These are phyloP conservation scores for Stephania yunnanensis DNA, from an alignment of 164 flowering plant species.

Conservation along the genomic window DNA sequence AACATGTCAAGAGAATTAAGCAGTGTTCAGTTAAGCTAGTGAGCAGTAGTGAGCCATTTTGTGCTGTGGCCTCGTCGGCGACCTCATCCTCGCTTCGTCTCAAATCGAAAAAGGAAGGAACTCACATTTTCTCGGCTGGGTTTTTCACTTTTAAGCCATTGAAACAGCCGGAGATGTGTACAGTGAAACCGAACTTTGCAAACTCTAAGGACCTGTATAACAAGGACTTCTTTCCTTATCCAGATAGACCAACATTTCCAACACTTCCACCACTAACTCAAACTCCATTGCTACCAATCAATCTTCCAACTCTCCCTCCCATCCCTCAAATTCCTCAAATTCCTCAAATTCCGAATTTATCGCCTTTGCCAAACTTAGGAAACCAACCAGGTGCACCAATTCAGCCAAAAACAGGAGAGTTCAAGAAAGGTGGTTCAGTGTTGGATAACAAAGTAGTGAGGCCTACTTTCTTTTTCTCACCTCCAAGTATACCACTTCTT, in stretches of 20 bases:
- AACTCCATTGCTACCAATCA: background rate
- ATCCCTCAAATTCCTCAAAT: background rate
- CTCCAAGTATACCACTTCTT: background rate
- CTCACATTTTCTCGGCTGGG: constrained; percentile 47
- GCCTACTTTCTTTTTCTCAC: background rate
- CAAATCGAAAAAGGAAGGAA: constrained; percentile 38
- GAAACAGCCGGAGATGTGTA: constrained; percentile 48
- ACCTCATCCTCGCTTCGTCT: constrained; percentile 51
- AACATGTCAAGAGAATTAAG: constrained; percentile 52
- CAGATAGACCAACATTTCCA: background rate
- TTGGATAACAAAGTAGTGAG: background rate
- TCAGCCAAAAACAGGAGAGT: background rate
- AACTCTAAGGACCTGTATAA: background rate
- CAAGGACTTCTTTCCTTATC: background rate
- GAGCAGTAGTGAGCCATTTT: constrained; percentile 63
- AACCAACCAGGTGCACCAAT: background rate
- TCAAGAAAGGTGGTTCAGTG: background rate
- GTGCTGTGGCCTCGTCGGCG: constrained; percentile 63
- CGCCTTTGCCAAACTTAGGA: background rate
- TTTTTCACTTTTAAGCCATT: constrained; percentile 63
- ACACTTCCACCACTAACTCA: background rate
- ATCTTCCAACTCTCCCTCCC: background rate
- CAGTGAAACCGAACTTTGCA: constrained; percentile 35
- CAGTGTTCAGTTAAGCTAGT: constrained; percentile 59
- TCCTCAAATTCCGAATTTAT: background rate